Percentiles rank a stretch among this genome's conserved stretches.
These are phyloP conservation scores for Paecilomyces niveus DNA, from an alignment of 2,329 filamentous ascomycete species.

Conservation along the genomic window DNA sequence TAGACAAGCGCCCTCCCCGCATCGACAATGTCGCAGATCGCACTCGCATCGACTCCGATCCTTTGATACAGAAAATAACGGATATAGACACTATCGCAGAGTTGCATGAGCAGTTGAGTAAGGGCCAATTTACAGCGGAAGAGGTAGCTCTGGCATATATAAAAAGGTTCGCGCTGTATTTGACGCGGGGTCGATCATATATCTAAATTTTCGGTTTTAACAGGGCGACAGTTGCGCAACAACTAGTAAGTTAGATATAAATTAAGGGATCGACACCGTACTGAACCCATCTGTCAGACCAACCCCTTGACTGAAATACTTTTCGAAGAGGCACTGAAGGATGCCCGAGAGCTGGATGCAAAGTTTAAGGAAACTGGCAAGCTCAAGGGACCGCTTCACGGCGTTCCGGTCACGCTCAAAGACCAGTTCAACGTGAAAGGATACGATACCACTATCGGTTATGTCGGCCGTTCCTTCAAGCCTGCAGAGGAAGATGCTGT, in stretches of 20 bases:
- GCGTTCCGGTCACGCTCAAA: conserved; percentile 51
- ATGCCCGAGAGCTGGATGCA: conserved; percentile 23
- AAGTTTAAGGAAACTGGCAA: conserved; percentile 24
- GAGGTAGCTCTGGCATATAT: conserved; percentile 25
- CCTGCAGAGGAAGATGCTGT: conserved; percentile 45
- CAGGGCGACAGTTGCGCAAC: conserved; percentile 19
- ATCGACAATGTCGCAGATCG: conserved; percentile 16
- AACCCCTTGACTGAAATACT: conserved; percentile 31
- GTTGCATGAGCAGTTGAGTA: conserved; percentile 14
- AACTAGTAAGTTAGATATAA: conserved; percentile 11
- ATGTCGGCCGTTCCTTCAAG: conserved; percentile 44
- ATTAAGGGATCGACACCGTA: neutral
- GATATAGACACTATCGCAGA: conserved; percentile 20
- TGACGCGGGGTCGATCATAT: conserved; percentile 9
- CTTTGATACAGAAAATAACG: conserved; percentile 19
- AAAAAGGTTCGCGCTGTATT: conserved; percentile 18
- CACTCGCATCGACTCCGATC: conserved; percentile 14
- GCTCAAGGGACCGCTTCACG: conserved; percentile 45
- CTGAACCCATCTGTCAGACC: conserved; percentile 15
- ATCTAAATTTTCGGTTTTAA: neutral
- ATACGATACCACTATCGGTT: conserved; percentile 52
- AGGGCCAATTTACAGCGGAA: conserved; percentile 20
- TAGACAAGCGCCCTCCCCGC: conserved; percentile 16
- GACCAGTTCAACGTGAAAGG: conserved; percentile 57
- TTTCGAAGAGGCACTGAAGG: conserved; percentile 25